Percentiles rank a stretch among this genome's conserved stretches.
Conservation (phyloP, 129 eudicot genomes). For the Artemisia argyi region DNA sequence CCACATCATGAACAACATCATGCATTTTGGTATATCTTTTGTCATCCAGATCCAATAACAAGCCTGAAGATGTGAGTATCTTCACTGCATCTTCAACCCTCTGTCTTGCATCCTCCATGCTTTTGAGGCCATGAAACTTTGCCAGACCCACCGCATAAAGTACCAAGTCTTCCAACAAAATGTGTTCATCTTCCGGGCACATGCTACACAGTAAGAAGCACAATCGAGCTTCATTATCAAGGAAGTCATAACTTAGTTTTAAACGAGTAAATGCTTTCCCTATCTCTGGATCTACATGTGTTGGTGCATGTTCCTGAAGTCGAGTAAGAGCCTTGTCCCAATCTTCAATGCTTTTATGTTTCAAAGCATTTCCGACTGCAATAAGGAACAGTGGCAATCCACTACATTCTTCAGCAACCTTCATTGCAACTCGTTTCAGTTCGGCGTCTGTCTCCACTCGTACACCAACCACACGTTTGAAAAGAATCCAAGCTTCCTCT, state of each 20-base stretch:
- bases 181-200: neutral
- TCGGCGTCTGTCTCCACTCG: neutral
- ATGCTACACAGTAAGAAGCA: conserved; percentile 3
- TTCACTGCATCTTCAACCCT: neutral
- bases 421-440: neutral
- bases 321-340: neutral
- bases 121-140: neutral
- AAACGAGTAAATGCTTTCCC: neutral
- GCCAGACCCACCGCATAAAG: conserved; percentile 3
- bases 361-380: neutral
- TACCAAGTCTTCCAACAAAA: neutral
- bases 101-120: conserved; percentile 5
- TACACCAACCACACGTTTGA: neutral
- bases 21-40: neutral
- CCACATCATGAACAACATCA: conserved; percentile 23
- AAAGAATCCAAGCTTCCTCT: conserved; percentile 20
- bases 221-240: neutral
- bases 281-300: neutral
- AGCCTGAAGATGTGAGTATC: neutral
- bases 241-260: conserved; percentile 6
- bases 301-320: neutral
- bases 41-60: neutral
- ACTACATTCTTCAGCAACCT: conserved; percentile 19
- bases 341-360: neutral
- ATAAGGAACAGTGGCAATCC: conserved; percentile 20